Percentiles rank a stretch among this genome's conserved stretches.
Conservation (phyloP, 306 rosid species). For the Ceratonia siliqua region DNA sequence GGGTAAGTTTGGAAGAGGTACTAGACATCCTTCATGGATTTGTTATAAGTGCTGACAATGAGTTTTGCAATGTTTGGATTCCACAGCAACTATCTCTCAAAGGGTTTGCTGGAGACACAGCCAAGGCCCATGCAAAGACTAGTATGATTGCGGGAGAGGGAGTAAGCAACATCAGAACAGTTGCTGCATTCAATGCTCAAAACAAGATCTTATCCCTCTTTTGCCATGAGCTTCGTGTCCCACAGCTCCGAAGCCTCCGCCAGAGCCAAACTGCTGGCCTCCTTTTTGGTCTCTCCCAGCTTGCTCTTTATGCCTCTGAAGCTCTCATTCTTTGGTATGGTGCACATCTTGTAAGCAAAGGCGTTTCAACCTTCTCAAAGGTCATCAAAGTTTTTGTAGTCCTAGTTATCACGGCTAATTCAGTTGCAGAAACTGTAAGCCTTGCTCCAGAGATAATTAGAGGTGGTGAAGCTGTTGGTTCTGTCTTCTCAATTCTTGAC, state of each 20-base stretch:
- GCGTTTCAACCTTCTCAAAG: constrained; percentile 83
- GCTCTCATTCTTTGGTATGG: constrained; percentile 96
- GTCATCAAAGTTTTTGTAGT: constrained; percentile 96
- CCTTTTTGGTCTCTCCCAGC: constrained; percentile 87
- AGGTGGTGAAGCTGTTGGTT: constrained; percentile 94
- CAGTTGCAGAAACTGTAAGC: constrained; percentile 96
- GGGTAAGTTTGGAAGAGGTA: too few species aligned
- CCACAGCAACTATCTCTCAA: constrained; percentile 91
- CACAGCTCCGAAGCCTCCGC: constrained; percentile 71
- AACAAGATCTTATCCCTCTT: constrained; percentile 78
- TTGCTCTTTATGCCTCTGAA: constrained; percentile 88
- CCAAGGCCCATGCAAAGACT: constrained; percentile 97
- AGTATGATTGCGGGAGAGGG: constrained; percentile 99
- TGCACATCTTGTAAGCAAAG: constrained; percentile 81
- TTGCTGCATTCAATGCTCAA: constrained; percentile 97
- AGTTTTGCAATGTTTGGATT: constrained; percentile 22
- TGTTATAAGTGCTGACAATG: constrained; percentile 31
- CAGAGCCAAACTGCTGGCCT: constrained; percentile 82
- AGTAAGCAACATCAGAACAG: constrained; percentile 96
- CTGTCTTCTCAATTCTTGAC: constrained; percentile 87
- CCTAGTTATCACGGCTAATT: constrained; percentile 88
- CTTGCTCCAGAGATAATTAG: constrained; percentile 94
- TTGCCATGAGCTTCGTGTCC: constrained; percentile 71
- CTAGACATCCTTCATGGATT: background rate
- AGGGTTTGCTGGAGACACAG: constrained; percentile 99